phyloP scores from a whole-genome alignment of 306 rosid species.

The Medicago arabica region DNA sequence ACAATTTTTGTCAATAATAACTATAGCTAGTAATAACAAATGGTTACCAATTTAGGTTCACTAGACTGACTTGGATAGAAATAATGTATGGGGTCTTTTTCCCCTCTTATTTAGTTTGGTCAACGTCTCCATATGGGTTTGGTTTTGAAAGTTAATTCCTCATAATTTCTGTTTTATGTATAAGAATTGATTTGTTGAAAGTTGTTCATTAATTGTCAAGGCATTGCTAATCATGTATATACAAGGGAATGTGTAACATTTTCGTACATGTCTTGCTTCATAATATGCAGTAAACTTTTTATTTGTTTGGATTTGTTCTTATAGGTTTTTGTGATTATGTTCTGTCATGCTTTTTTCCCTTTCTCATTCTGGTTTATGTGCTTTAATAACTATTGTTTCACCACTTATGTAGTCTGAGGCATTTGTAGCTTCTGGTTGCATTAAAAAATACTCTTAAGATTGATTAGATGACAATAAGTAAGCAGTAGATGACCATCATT shows the following conservation, averaged over 20 bases:
- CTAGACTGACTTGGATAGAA: neutral
- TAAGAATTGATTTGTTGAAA: constrained; percentile 11
- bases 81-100: neutral
- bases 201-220: neutral
- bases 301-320: neutral
- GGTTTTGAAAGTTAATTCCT: constrained; percentile 19
- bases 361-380: neutral
- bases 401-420: neutral
- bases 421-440: neutral
- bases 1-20: constrained; percentile 1
- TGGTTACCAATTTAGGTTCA: too few species aligned
- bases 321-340: neutral
- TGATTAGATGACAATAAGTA: constrained; percentile 12
- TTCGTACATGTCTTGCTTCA: constrained; percentile 29
- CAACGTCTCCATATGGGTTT: neutral
- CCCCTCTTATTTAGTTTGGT: neutral
- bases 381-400: constrained; percentile 7
- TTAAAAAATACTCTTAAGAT: constrained; percentile 9
- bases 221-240: constrained; percentile 17
- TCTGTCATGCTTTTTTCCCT: neutral
- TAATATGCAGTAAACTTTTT: neutral
- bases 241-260: neutral
- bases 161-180: neutral
- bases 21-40: neutral
- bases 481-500: neutral